phyloP scores from a whole-genome alignment of 805 yeast species.

The Wickerhamia fluorescens region DNA sequence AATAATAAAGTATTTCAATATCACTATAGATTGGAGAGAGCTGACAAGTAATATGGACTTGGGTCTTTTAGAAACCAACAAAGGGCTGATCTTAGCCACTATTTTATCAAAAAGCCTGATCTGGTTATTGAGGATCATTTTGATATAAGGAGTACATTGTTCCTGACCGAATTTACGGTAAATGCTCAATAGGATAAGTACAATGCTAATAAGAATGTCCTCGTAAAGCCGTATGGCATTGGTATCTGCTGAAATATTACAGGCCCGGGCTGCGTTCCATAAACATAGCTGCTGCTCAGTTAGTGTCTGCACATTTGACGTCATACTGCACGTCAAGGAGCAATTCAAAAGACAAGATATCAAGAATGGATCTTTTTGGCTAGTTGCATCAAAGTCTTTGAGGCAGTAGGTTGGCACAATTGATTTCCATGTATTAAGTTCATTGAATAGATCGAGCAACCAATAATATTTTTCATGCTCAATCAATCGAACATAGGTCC shows the following conservation, averaged over 20 bases:
- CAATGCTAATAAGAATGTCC: conserved; percentile 23
- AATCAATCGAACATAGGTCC: conserved; percentile 16
- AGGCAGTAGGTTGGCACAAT: conserved; percentile 29
- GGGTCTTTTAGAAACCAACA: conserved; percentile 5
- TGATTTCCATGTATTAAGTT: conserved; percentile 30
- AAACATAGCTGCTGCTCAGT: conserved; percentile 16
- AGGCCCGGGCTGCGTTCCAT: conserved; percentile 14
- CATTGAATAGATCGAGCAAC: conserved; percentile 35
- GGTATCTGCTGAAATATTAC: conserved; percentile 4
- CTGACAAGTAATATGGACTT: conserved; percentile 18
- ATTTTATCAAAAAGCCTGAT: conserved; percentile 23
- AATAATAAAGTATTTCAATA: conserved; percentile 21
- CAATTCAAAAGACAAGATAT: conserved; percentile 27
- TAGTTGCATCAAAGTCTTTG: too few species aligned
- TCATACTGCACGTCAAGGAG: conserved; percentile 7
- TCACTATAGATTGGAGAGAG: conserved; percentile 23
- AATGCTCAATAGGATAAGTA: conserved; percentile 18
- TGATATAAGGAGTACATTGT: conserved; percentile 6
- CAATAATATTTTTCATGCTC: conserved; percentile 30
- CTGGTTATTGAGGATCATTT: conserved; percentile 23
- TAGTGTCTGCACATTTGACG: conserved; percentile 4
- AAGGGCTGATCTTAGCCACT: conserved; percentile 12
- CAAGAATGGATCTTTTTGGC: conserved; percentile 12
- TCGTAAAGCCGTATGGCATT: conserved; percentile 17
- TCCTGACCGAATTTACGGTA: conserved; percentile 11